A percentile compares a stretch with the other conserved stretches of the same genome.
phyloP scores from a whole-genome alignment of 192 early-diverging fungal species.

The Chytriomyces sp. region DNA sequence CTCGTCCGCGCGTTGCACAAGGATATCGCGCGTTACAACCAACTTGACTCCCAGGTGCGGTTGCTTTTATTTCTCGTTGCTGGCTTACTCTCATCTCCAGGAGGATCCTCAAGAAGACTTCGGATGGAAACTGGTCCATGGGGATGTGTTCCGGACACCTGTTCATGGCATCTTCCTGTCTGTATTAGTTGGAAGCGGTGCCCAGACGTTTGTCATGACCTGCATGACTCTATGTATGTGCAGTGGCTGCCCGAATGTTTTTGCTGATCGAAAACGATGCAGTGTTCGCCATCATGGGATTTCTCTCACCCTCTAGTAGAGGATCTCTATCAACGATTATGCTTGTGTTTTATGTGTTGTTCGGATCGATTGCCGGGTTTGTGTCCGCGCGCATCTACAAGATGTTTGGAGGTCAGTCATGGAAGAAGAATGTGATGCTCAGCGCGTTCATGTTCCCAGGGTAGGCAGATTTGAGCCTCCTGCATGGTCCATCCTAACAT shows the following conservation, averaged over 20 bases:
- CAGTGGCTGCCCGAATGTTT: not conserved
- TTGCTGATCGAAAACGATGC: not conserved
- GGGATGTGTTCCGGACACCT: conserved; percentile 63
- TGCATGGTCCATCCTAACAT: not conserved
- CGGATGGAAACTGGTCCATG: conserved; percentile 69
- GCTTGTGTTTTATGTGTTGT: conserved; percentile 90
- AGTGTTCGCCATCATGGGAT: conserved; percentile 92
- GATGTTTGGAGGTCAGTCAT: conserved; percentile 88
- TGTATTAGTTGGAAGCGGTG: conserved; percentile 61
- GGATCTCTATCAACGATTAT: conserved; percentile 93
- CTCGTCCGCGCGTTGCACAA: conserved; percentile 57
- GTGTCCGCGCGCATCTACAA: conserved; percentile 89
- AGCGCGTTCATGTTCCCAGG: conserved; percentile 82
- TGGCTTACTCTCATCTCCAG: not conserved
- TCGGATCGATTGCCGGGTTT: conserved; percentile 86
- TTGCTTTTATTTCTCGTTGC: not conserved
- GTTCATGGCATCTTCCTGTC: conserved; percentile 47
- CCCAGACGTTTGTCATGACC: conserved; percentile 57
- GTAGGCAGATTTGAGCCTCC: conserved; percentile 43
- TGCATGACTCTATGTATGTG: conserved; percentile 53
- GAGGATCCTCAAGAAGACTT: conserved; percentile 67
- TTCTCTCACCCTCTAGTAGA: conserved; percentile 81
- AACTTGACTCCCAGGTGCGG: conserved; percentile 36
- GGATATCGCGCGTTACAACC: conserved; percentile 66
- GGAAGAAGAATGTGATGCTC: conserved; percentile 80